Evolutionary conservation across 768 basidiomycete genomes (phyloP), one percentile per base, ranked within the genome.

Genomic region (Amanita subjunquillea): DNA sequence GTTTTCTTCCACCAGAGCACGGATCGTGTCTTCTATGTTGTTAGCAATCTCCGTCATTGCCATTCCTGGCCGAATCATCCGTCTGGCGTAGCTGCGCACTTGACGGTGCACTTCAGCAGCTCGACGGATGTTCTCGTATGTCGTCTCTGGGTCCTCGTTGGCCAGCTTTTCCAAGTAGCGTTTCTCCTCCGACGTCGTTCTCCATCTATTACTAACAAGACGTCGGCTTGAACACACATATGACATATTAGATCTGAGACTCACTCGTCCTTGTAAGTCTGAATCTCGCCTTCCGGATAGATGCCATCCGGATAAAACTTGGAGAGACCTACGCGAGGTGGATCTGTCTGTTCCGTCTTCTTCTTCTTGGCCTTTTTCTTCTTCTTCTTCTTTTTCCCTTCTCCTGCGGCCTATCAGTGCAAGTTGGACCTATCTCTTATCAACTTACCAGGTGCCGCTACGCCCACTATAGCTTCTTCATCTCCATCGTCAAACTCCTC

Each of bases 91-190:
- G 54, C 79, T 71, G 51, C 96, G 84, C 50, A 94, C 95, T 64
- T 89, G 87, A 43, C 96, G 79, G 65, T 99, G 96, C 9, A 95
- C 93, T 69, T 98, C 94, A n/a, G 90, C 88, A 38, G 85, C 96
- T 54, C 85, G 80, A 48, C 96, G 83, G 63, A 99, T 94, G 63
- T 78, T 81, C 59, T 90, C 79, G 68, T 98, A 99, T 0, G 89
- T 95, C 39, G 76, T 72, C 56, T 87, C 81, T 2, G 89, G 87
- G 65, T 96, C 91, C 60, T 86, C 82, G 63, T 83, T 80, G 3
- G 77, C 76, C 57, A 86, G 69, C 54, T 78, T 78, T 63, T 99
- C 96, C n/a, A 78, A 66, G 60, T 90, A 81, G 29, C 87, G 82
- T 63, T 82, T 87, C 69, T 99, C 96, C 59, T 92, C 92, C 0